Conservation (phyloP, 768 basidiomycete genomes). For the Russula lepida region DNA sequence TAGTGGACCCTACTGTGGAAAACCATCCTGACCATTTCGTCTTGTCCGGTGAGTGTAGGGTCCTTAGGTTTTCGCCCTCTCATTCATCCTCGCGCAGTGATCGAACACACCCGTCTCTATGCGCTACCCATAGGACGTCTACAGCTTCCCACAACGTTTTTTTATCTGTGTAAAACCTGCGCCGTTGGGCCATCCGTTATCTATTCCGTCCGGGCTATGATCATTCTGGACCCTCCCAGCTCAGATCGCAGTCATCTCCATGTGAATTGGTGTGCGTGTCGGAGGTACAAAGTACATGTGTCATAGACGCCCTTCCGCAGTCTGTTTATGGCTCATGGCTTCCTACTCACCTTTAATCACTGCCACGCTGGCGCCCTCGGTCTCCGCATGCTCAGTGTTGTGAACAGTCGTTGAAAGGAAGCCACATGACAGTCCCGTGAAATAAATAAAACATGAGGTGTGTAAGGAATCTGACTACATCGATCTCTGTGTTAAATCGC, state of each 20-base stretch:
- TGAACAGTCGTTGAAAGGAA: neutral
- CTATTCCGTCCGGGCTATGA: neutral
- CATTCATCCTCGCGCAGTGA: neutral
- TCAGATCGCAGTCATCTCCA: neutral
- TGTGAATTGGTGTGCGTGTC: neutral
- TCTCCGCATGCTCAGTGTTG: neutral
- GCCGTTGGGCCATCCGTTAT: neutral
- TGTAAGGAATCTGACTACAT: neutral
- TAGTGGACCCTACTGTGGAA: neutral
- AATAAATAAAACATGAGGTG: neutral
- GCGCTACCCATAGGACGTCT: neutral
- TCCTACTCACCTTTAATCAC: neutral
- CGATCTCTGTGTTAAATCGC: neutral
- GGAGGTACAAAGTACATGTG: neutral
- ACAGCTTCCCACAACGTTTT: neutral
- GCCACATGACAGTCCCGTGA: neutral
- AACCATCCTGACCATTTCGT: neutral
- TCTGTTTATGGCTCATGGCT: neutral
- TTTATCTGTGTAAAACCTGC: neutral
- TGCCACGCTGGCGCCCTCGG: neutral
- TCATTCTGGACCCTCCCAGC: neutral
- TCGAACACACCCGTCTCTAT: neutral
- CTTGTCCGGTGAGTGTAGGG: neutral
- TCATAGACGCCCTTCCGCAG: neutral
- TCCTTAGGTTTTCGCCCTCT: neutral